Conservation (phyloP, 306 rosid genomes). For the Acacia confusa region DNA sequence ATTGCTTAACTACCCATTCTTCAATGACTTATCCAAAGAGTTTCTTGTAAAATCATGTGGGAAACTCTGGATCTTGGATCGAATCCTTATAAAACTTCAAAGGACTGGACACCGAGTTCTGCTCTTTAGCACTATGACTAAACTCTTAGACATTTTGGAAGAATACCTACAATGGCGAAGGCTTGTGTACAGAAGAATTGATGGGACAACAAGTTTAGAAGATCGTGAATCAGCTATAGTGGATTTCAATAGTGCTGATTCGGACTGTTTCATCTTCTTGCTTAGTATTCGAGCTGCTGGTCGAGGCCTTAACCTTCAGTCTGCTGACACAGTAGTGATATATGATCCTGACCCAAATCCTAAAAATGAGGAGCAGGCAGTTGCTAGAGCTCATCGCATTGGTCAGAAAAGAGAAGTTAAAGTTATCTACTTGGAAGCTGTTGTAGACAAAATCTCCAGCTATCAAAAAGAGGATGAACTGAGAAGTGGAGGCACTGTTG, state of each 20-base stretch:
- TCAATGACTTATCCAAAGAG: conserved; percentile 81
- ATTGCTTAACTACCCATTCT: conserved; percentile 88
- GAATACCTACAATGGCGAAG: conserved; percentile 97
- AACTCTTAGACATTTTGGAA: conserved; percentile 94
- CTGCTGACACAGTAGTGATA: conserved; percentile 96
- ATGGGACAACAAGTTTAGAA: conserved; percentile 98
- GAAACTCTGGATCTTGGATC: conserved; percentile 92
- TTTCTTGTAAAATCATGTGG: conserved; percentile 93
- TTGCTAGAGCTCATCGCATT: conserved; percentile 98
- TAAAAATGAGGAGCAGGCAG: conserved; percentile 99
- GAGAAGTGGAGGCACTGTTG: conserved; percentile 80
- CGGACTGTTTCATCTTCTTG: conserved; percentile 95
- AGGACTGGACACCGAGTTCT: conserved; percentile 95
- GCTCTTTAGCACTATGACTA: conserved; percentile 98
- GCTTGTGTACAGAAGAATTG: conserved; percentile 88
- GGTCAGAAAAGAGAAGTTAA: conserved; percentile 97
- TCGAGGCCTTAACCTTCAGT: conserved; percentile 97
- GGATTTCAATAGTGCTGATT: conserved; percentile 78
- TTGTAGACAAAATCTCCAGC: conserved; percentile 88
- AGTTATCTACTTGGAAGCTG: conserved; percentile 99
- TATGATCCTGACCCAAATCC: conserved; percentile 99
- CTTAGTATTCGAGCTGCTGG: conserved; percentile 99
- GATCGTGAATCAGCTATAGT: conserved; percentile 98
- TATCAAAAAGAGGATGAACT: conserved; percentile 93
- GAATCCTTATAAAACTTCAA: conserved; percentile 92